Evolutionary conservation across 1,139 yeast species (phyloP), one percentile per base, ranked within the genome.

Genomic region (Hyphopichia buzzinii): DNA sequence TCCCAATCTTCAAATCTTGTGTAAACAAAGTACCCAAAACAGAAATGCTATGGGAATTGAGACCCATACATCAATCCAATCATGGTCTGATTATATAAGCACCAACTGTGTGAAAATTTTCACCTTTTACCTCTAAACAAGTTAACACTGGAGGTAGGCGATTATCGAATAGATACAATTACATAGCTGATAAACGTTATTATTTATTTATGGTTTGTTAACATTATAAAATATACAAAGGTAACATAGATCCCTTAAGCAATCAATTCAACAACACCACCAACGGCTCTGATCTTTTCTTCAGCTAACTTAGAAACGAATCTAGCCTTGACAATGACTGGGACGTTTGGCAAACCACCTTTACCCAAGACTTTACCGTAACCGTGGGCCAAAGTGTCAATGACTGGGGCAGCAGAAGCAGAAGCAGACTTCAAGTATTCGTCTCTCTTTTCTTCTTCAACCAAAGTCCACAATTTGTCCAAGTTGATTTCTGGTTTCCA

Each of bases 331-430:
- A 94, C 98, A 64, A 94, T 89, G 74, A 94, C 95, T 68, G 99
- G 98, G 61, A 89, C 97, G 60, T 85, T 67, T 74, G 99, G 99
- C 64, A 94, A 79, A 75, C 86, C 81, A 75, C 99, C 99, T 84
- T 92, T 92, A 77, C 97, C 99, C 68, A 94, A 88, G 66, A 94
- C 96, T 83, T 92, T 92, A 77, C 97, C 97, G 95, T 85, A 94
- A 73, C 99, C 99, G 74, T 84, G 85, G 70, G 97, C 97, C 74
- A 92, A 84, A 65, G 98, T 92, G 82, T 92, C 98, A 65, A 92
- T 92, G 67, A 92, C 97, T 74, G 97, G 96, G 64, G 97, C 98
- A 72, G 95, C 82, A 56, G 90, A 79, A 59, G 87, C 72, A 56
- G 94, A 79, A 52, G 97, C 76, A 52, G 86, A 74, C 68, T 88